A percentile compares a stretch with the other conserved stretches of the same genome.
Conservation (phyloP, 2,329 filamentous ascomycete genomes). For the Pseudogymnoascus sp. region DNA sequence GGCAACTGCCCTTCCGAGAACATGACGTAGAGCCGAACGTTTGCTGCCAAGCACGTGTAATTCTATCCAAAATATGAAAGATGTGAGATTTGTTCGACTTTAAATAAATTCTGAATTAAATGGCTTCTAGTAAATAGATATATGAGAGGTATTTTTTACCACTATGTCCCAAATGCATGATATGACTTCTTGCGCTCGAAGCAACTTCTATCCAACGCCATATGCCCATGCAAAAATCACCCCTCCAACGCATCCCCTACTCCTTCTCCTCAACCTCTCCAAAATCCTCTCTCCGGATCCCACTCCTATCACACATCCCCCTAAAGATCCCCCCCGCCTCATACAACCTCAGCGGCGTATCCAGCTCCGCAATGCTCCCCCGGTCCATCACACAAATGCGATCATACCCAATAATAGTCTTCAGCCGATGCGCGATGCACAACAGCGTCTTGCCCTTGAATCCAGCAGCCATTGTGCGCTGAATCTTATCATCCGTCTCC, state of each 20-base stretch:
- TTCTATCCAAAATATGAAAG: not conserved
- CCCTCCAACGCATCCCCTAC: not conserved
- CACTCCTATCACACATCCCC: slow-evolving; percentile 59
- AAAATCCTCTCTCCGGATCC: slow-evolving; percentile 32
- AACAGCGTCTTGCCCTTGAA: slow-evolving; percentile 84
- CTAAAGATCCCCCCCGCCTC: slow-evolving; percentile 69
- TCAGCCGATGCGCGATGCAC: slow-evolving; percentile 86
- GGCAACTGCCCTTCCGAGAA: not conserved
- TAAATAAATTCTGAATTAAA: not conserved
- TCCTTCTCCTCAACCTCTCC: not conserved
- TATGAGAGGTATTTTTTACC: not conserved
- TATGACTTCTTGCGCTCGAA: not conserved
- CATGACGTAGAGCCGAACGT: not conserved
- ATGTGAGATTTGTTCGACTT: not conserved
- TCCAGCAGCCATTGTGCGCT: slow-evolving; percentile 74
- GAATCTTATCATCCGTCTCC: slow-evolving; percentile 94
- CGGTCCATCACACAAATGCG: slow-evolving; percentile 95
- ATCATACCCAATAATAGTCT: slow-evolving; percentile 91
- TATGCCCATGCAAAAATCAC: not conserved
- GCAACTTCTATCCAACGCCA: not conserved
- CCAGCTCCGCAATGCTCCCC: slow-evolving; percentile 80
- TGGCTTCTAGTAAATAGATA: not conserved
- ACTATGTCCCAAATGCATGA: not conserved
- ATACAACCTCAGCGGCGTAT: slow-evolving; percentile 67
- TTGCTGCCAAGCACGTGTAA: not conserved